A percentile compares a stretch with the other conserved stretches of the same genome.
Conservation (phyloP, 768 basidiomycete genomes). For the Heimioporus sp. region DNA sequence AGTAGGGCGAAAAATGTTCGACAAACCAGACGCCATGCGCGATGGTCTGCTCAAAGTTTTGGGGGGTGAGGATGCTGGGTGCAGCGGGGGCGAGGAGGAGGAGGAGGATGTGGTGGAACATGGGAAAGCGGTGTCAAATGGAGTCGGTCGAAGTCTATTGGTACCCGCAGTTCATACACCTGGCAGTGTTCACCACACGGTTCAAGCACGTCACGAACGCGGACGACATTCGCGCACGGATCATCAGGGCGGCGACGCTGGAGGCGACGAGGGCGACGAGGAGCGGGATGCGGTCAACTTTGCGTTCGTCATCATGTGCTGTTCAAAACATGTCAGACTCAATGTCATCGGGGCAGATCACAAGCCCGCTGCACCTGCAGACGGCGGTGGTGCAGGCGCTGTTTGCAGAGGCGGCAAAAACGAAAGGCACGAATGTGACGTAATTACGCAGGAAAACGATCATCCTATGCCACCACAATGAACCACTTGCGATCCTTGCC, state of each 20-base stretch:
- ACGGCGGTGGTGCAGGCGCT: slow-evolving; percentile 83
- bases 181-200: slow-evolving; percentile 57
- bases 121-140: too few relatives aligned
- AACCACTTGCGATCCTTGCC: too few relatives aligned
- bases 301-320: slow-evolving; percentile 88
- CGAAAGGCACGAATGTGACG: too few relatives aligned
- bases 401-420: too few relatives aligned
- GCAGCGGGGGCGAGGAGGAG: slow-evolving; percentile 31
- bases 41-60: slow-evolving; percentile 43
- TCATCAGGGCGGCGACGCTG: slow-evolving; percentile 63
- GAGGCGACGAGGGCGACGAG: slow-evolving; percentile 58
- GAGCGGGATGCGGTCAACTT: slow-evolving; percentile 84
- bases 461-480: too few relatives aligned
- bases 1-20: slow-evolving; percentile 88
- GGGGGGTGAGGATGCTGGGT: too few relatives aligned
- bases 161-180: slow-evolving; percentile 51
- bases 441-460: too few relatives aligned
- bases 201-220: slow-evolving; percentile 70
- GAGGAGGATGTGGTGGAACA: neutral
- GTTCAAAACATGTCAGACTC: too few relatives aligned
- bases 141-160: slow-evolving; percentile 52
- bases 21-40: slow-evolving; percentile 65
- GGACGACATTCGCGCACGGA: too few relatives aligned
- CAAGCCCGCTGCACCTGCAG: slow-evolving; percentile 75
- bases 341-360: slow-evolving; percentile 69